Conservation (phyloP, 169 alveolate genomes). For the Amoebophrya sp. region DNA sequence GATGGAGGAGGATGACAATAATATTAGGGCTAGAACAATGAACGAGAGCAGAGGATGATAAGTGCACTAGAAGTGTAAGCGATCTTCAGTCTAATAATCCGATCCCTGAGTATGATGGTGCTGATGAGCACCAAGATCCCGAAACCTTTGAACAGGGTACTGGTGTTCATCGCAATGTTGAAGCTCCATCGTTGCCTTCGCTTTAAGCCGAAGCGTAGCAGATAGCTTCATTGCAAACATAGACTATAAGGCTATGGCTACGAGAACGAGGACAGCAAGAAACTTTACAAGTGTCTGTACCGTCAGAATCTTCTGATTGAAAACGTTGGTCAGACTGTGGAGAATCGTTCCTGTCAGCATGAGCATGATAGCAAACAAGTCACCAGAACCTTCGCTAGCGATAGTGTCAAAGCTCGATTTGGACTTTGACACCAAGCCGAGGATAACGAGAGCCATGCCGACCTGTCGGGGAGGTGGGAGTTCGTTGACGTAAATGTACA, state of each 20-base stretch:
- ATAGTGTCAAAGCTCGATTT: not conserved
- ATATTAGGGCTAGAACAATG: no score
- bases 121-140: no score
- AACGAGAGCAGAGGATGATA: no score
- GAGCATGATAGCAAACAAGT: not conserved
- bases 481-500: not conserved
- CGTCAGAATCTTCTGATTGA: not conserved
- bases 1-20: no score
- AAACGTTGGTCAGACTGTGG: not conserved
- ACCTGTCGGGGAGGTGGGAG: not conserved
- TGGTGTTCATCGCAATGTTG: no score
- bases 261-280: no score
- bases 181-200: not conserved
- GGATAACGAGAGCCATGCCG: not conserved
- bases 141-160: no score
- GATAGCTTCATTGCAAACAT: not conserved
- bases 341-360: slow-evolving; percentile 5
- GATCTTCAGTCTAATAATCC: no score
- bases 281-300: no score
- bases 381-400: not conserved
- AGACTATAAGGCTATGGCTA: no score
- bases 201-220: not conserved
- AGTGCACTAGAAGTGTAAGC: no score
- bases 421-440: not conserved
- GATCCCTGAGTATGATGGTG: no score